Evolutionary conservation across 2,329 filamentous ascomycete genomes (phyloP).

Genomic region (Trichophaea hybrida): DNA sequence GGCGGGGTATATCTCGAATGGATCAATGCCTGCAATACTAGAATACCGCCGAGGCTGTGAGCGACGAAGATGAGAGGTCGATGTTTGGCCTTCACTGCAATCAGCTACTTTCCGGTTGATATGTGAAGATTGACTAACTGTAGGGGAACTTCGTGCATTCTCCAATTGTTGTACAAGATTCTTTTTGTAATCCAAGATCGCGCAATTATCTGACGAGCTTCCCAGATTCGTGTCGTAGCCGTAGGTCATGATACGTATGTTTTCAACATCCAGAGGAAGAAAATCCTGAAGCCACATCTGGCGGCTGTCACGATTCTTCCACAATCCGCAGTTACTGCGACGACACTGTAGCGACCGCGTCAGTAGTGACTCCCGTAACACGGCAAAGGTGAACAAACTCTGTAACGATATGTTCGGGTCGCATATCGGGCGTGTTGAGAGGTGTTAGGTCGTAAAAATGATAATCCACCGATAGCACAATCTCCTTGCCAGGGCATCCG

Average conservation of each 20-base stretch:
- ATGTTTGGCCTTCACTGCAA: neutral
- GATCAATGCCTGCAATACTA: neutral
- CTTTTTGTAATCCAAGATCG: neutral
- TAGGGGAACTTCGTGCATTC: neutral
- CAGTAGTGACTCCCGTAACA: neutral
- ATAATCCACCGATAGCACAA: conserved; percentile 3
- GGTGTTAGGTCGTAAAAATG: conserved; percentile 11
- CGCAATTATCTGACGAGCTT: neutral
- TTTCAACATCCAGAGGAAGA: conserved; percentile 2
- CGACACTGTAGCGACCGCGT: neutral
- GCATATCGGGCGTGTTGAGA: neutral
- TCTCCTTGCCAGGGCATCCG: neutral
- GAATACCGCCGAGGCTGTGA: neutral
- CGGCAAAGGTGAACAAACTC: neutral
- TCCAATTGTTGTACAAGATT: neutral
- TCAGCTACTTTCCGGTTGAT: neutral
- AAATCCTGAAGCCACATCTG: conserved; percentile 8
- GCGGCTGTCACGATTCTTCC: neutral
- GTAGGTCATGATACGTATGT: conserved; percentile 5
- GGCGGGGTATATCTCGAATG: neutral
- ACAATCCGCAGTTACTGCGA: neutral
- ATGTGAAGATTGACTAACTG: neutral
- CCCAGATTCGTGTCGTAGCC: conserved; percentile 1
- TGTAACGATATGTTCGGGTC: neutral
- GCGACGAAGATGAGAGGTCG: neutral